Base-by-base conservation (phyloP, 2,329 filamentous ascomycete species). In the Cladosporium sphaerospermum region DNA sequence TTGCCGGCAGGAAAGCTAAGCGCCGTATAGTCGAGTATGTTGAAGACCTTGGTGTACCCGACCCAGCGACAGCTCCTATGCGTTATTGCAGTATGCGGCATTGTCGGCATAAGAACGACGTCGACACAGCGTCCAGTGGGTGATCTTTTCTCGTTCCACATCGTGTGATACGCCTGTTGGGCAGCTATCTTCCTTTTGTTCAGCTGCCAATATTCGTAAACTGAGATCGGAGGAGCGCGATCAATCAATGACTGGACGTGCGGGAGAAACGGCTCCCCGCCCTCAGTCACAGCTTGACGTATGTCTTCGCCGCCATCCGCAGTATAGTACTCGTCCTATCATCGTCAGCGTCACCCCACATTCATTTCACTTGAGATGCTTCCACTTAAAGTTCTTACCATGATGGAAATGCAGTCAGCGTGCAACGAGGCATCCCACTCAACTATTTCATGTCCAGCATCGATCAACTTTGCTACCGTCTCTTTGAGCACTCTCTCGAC, bases 191-290 rank as follows among this genome's bases (percentile, higher is more conserved):
- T 85, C 23, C 74, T 72, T 55, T 72, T 79, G 66, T 85, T 85
- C 6, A 86, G 71, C 59, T 85, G 81, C 83, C 82, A 86, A 66
- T 86, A 86, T 4, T 82, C 73, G 54, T 80, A 84, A 0, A 85
- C 80, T 0, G 79, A 82, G 11, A 85, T 79, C 1, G 80, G 63
- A 9, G 73, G 58, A 2, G 73, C 78, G 0, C 73, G 71, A 48
- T 79, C 78, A 11, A 85, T 65, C 5, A 86, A 71, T 0, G 69
- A 73, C 60, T 83, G 72, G 0, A 86, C 81, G 52, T 82, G 78
- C 0, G 78, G 76, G 3, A 84, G 75, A 39, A 75, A 76, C 0
- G 82, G 82, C 52, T 86, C 83, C 1, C 82, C 81, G 1, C 75
- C 80, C 1, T 67, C 72, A 4, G 65, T 61, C 0, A 86, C 67